Evolutionary conservation across 2,329 filamentous ascomycete species (phyloP).

Genomic region (Penicillium janthinellum): DNA sequence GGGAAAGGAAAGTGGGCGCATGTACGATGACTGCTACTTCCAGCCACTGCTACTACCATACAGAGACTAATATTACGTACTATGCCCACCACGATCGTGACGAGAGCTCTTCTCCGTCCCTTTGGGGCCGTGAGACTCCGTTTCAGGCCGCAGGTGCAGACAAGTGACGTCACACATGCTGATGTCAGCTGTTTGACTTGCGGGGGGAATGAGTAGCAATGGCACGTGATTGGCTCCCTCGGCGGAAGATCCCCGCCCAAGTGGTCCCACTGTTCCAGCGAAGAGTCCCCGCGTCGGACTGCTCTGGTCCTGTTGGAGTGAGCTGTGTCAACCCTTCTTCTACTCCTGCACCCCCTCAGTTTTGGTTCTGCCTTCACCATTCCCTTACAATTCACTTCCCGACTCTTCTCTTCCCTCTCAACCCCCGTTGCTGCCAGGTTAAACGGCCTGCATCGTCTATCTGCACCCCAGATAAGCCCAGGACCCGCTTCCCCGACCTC

Average conservation of each 20-base stretch:
- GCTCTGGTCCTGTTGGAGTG: slow-evolving; percentile 17
- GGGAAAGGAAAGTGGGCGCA: not conserved
- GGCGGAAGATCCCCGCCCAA: not conserved
- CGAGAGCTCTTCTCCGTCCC: not conserved
- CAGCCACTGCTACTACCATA: not conserved
- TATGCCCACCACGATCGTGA: not conserved
- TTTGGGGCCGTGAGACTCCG: not conserved
- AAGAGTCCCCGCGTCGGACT: slow-evolving; percentile 13
- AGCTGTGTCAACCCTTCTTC: not conserved
- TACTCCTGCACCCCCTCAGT: not conserved
- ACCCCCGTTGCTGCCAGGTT: not conserved
- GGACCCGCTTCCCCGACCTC: slow-evolving; percentile 10
- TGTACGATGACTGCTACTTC: slow-evolving; percentile 1
- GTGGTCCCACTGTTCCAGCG: too few relatives aligned
- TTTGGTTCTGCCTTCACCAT: not conserved
- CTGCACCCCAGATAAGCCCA: slow-evolving; percentile 5
- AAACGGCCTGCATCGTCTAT: not conserved
- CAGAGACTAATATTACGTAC: not conserved
- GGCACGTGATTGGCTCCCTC: slow-evolving; percentile 13
- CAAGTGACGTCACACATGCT: slow-evolving; percentile 18
- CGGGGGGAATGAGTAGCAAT: slow-evolving; percentile 7
- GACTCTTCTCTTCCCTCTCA: not conserved
- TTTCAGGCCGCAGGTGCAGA: not conserved
- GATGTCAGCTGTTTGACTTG: slow-evolving; percentile 7
- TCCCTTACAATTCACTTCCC: not conserved